Base-by-base conservation (phyloP, 805 yeast genomes). In the Metschnikowia borealis region DNA sequence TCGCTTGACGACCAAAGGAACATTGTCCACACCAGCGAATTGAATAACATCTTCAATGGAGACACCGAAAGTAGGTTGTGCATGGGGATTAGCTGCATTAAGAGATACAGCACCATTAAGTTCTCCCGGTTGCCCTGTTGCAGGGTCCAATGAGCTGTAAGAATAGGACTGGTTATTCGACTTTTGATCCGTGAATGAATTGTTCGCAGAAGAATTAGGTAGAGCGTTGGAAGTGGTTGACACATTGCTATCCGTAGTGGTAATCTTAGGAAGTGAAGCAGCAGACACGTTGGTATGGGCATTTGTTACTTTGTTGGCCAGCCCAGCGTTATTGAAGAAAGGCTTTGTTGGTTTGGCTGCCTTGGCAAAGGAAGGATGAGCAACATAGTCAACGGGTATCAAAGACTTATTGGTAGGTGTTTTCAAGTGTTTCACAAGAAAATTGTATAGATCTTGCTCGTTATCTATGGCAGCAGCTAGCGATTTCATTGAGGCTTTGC, bases 1-100 rank as follows among this genome's bases (percentile, higher is more conserved):
- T 62, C 85, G 88, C 55, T 85, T 84, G 10, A 94, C 99, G 44
- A 94, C 80, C 15, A 86, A 78, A 1, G 99, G 99, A 5, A 94
- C 97, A 66, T 88, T 85, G 56, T 89, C 96, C 48, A 90, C 92
- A 6, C 78, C 79, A 54, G 95, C 97, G 57, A 79, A 83, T 54
- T 84, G 85, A 17, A 90, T 82, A 40, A 89, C 70, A 8, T 76
- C 81, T 51, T 86, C 95, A n/a, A 94, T 75, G 0, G 96, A 85
- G 0, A 85, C 82, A 0, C 97, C 97, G 68, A 89, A 94, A 0
- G 96, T 83, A 0, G 77, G 75, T 48, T 72, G 75, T 4, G 56
- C 38, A 18, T 54, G 38, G 1, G 50, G 49, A 32, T 53, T 56
- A 14, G 54, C 46, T 40, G 56, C 62, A 21, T 46, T 54, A n/a